Evolutionary conservation across 768 basidiomycete genomes (phyloP), one percentile per base, ranked within the genome.

Genomic region (Pulveroboletus sp.): DNA sequence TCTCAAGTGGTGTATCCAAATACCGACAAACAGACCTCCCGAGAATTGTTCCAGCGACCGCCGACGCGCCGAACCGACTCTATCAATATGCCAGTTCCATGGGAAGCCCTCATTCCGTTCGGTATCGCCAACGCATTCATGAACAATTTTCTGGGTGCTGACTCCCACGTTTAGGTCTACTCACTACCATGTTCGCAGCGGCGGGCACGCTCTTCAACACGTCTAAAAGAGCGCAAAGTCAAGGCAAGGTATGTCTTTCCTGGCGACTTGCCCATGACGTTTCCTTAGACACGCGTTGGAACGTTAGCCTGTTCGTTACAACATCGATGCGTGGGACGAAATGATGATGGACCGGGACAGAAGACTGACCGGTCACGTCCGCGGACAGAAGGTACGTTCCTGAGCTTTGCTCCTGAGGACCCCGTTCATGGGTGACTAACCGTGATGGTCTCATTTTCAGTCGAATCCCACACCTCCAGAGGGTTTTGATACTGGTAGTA

Each of bases 61-160:
- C n/a, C 29, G 23, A 49, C 32, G 11, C 39, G 16, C 34, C 23
- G 17, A 30, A 20, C 46, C 27, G 36, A 17, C 39, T 17, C 19
- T 2, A n/a, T 38, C 66, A 76, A 56, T 59, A 95, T 95, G 94
- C 94, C 94, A 48, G 86, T 96, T 60, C 94, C 93, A 58, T 97
- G 89, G 86, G 93, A 98, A 75, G 93, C 94, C 44, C 80, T 97
- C 60, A 89, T 98, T 75, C 94, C 94, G 40, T 93, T 94, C 63
- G 94, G 94, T 93, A 43, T 43, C 19, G 9, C 17, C 24, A 10
- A 0, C n/a, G 2, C 7, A 6, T 14, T 12, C 16, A 6, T 2
- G 1, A 7, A 27, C 5, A 9, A 23, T 7, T 19, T n/a, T n/a
- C 2, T 37, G 23, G 16, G 36, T 47, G 36, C 64, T 51, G 36